These are phyloP conservation scores for Pseudohyphozyma bogoriensis DNA, from an alignment of 768 basidiomycete species.

Conservation along the genomic window DNA sequence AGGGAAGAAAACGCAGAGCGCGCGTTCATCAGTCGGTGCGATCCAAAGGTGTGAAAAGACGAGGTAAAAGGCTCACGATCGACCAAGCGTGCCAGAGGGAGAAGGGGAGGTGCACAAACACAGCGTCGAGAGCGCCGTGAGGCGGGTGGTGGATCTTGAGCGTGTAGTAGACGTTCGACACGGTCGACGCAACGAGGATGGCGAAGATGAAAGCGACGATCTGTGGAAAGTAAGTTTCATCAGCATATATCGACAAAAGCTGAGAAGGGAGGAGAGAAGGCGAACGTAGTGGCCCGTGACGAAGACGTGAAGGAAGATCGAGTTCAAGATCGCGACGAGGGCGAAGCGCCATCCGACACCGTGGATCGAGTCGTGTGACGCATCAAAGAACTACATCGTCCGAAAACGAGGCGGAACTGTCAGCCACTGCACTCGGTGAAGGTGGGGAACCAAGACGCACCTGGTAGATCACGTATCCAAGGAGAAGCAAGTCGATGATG, in stretches of 20 bases:
- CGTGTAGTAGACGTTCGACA: conserved; percentile 53
- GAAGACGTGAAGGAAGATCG: conserved; percentile 59
- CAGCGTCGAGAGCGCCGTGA: conserved; percentile 43
- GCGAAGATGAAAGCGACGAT: conserved; percentile 70
- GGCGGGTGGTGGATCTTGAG: conserved; percentile 76
- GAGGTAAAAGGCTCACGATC: neutral
- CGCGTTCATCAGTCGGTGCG: no score
- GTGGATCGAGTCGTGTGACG: conserved; percentile 52
- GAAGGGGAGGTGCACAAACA: conserved; percentile 92
- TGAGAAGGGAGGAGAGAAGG: no score
- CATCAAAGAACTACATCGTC: conserved; percentile 29
- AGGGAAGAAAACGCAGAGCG: no score
- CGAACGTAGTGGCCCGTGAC: conserved; percentile 32
- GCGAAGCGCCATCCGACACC: conserved; percentile 87
- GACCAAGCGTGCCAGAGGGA: conserved; percentile 71
- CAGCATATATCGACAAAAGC: no score
- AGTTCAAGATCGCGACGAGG: conserved; percentile 72
- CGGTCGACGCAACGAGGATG: conserved; percentile 70
- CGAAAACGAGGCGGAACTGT: no score
- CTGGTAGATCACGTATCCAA: conserved; percentile 67
- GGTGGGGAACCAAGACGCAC: no score
- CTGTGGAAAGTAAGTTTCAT: no score
- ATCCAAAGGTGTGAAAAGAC: no score
- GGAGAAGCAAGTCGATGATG: conserved; percentile 61
- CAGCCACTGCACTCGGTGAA: neutral